phyloP scores from a whole-genome alignment of 1,284 basidiomycete species.

The Cryptococcus sp. region DNA sequence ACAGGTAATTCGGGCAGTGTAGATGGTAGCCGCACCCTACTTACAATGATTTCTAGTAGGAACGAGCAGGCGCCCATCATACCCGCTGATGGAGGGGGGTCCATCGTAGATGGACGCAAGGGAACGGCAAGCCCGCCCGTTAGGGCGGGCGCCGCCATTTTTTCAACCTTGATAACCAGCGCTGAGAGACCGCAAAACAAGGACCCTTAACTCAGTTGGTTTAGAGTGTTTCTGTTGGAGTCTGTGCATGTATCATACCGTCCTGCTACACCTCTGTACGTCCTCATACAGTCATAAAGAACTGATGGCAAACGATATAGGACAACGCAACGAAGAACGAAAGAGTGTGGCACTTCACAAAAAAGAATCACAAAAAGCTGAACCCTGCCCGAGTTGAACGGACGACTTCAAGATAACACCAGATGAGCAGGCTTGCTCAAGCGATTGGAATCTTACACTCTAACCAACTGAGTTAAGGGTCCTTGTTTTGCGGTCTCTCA shows the following conservation, averaged over 20 bases:
- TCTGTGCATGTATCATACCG: not conserved
- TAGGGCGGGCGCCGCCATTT: no score
- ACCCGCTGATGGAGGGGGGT: no score
- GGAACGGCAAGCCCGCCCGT: not conserved
- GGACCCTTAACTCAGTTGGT: not conserved
- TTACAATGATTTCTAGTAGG: no score
- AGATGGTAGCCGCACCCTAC: no score
- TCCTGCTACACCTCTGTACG: not conserved
- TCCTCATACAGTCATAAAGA: no score
- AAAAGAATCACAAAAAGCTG: not conserved
- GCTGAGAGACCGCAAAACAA: not conserved
- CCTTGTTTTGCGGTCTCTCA: not conserved
- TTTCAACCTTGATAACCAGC: not conserved
- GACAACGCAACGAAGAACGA: no score
- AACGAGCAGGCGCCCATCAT: no score
- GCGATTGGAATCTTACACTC: constrained; percentile 3
- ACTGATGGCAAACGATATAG: no score
- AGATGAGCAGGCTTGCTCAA: not conserved
- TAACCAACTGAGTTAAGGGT: constrained; percentile 4
- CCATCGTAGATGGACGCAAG: not conserved
- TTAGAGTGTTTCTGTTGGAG: no score
- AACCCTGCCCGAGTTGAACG: constrained; percentile 6
- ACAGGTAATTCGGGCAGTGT: no score
- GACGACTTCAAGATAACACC: constrained; percentile 3
- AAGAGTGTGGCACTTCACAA: no score